Percentiles rank a stretch among this genome's conserved stretches.
Conservation (phyloP, 1,284 basidiomycete genomes). For the Thecaphora frezii region DNA sequence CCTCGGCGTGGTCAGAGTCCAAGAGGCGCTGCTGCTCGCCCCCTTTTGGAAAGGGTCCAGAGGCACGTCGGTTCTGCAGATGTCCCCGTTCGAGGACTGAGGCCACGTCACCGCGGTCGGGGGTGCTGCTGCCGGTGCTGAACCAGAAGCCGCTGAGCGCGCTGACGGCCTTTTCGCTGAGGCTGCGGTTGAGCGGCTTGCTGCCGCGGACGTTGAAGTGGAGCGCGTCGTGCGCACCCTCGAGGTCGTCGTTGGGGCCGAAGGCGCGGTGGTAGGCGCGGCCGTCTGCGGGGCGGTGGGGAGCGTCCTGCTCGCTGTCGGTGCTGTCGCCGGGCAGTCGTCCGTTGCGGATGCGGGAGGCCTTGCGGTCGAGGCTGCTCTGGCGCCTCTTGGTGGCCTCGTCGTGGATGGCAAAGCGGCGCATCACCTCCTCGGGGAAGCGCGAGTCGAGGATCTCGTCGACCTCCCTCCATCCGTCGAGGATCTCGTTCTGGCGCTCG, state of each 20-base stretch:
- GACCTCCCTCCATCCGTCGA: conserved; percentile 55
- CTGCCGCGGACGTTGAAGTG: conserved; percentile 4
- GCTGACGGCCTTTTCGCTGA: conserved; percentile 36
- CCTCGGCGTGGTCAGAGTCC: too few relatives aligned
- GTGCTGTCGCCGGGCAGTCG: conserved; percentile 4
- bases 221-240: conserved; percentile 33
- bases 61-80: too few relatives aligned
- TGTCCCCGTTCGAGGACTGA: background rate
- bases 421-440: conserved; percentile 55
- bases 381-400: conserved; percentile 8
- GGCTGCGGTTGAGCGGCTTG: conserved; percentile 32
- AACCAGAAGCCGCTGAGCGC: conserved; percentile 46
- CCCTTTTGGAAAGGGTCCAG: too few relatives aligned
- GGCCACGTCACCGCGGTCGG: background rate
- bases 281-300: too few relatives aligned
- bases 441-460: conserved; percentile 56
- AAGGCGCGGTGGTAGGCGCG: too few relatives aligned
- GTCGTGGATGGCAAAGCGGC: conserved; percentile 29
- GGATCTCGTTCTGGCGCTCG: conserved; percentile 47
- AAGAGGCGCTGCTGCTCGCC: too few relatives aligned
- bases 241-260: conserved; percentile 39
- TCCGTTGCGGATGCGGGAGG: background rate
- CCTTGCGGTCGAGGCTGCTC: background rate
- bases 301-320: conserved; percentile 25
- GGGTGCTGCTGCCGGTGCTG: conserved; percentile 5